Conservation (phyloP, 2,329 filamentous ascomycete species). For the Sporothrix protearum region DNA sequence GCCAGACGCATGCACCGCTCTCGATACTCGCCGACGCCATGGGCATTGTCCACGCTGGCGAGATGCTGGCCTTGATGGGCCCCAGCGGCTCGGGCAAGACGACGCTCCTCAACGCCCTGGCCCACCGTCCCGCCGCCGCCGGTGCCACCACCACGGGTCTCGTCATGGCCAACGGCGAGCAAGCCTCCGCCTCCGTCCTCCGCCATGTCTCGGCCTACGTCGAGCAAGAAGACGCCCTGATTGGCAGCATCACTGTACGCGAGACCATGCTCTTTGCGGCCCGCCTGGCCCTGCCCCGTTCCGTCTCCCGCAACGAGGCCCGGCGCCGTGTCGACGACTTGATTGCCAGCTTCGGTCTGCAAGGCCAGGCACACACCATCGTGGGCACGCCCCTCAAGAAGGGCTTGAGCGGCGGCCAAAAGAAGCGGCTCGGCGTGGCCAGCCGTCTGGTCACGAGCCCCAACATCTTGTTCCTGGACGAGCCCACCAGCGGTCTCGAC, state of each 20-base stretch:
- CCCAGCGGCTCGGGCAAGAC: slow-evolving; percentile 74
- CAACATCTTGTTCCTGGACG: slow-evolving; percentile 77
- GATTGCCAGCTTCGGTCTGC: slow-evolving; percentile 69
- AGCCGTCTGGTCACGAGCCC: slow-evolving; percentile 78
- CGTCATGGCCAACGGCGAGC: slow-evolving; percentile 60
- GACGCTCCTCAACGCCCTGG: slow-evolving; percentile 76
- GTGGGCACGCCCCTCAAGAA: slow-evolving; percentile 80
- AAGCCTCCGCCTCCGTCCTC: slow-evolving; percentile 53
- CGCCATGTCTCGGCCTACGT: slow-evolving; percentile 70
- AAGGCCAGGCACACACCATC: slow-evolving; percentile 62
- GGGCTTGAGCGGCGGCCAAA: slow-evolving; percentile 81
- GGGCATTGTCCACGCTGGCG: slow-evolving; percentile 63
- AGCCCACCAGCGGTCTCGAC: slow-evolving; percentile 80
- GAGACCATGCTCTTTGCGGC: slow-evolving; percentile 79
- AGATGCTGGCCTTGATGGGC: slow-evolving; percentile 78
- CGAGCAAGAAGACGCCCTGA: slow-evolving; percentile 82
- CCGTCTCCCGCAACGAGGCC: slow-evolving; percentile 52
- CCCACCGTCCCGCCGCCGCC: slow-evolving; percentile 52
- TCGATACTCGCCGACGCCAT: slow-evolving; percentile 60
- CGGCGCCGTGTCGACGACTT: slow-evolving; percentile 62
- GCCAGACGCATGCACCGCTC: slow-evolving; percentile 61
- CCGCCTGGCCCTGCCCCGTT: slow-evolving; percentile 54
- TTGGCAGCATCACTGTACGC: slow-evolving; percentile 73
- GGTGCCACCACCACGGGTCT: slow-evolving; percentile 45
- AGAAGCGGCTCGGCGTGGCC: slow-evolving; percentile 73